Base-by-base conservation (phyloP, 331 rosid genomes). In the Acacia concinna region DNA sequence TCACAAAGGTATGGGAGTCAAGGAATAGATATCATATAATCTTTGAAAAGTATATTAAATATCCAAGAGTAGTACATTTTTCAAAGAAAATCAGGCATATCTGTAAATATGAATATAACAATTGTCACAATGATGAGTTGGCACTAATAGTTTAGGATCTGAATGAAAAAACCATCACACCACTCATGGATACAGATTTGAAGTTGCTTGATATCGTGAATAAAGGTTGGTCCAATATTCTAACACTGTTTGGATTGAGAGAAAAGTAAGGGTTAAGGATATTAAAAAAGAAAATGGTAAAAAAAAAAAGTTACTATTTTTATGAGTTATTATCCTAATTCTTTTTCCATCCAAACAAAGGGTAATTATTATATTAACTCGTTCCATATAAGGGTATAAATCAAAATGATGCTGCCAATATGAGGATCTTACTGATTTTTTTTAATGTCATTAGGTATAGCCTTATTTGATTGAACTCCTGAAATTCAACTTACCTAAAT, bases 1-100 rank as follows among this genome's bases (percentile, higher is more conserved):
- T 41, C 46, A 49, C 20, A 20, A 30, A 25, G 21, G 21, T 3
- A 17, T 35, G 6, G 44, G 71, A 66, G 73, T 64, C 81, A 37
- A 64, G 34, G 1, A 34, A 71, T 14, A 8, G 21, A 63, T 54
- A 57, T 43, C 23, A 21, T 35, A 28, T 37, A 25, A 79, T 67
- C 74, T 75, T 78, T 73, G 47, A 60, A 37, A 52, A 6, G 56
- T 46, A n/a, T 44, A 15, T 38, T 59, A 30, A 62, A 59, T 59
- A 59, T 27, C 18, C 34, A 57, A 60, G 37, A 59, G 4, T 30
- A 27, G 38, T 12, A 15, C 21, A 11, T 6, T 10, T 14, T 60
- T 60, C 67, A 27, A 60, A 62, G 68, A 15, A 62, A 15, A 30
- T 30, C 40, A 30, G 21, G 15, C 40, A 62, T 15, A 62, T 62